Evolutionary conservation across 257 asterid species (phyloP).

Genomic region (Solanum neorickii): DNA sequence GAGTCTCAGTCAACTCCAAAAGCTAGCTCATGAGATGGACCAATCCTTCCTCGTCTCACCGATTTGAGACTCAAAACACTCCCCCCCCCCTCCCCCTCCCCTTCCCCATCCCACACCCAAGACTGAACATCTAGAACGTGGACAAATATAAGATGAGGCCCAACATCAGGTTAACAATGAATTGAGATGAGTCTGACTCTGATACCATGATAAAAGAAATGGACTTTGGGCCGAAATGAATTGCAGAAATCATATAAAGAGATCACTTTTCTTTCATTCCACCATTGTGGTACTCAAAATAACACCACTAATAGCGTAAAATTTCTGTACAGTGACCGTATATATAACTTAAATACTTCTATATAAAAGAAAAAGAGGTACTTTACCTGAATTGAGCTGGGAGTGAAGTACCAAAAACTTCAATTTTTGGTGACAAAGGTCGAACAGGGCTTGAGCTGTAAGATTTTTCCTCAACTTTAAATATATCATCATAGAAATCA

Average conservation of each 20-base stretch:
- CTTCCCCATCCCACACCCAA: neutral
- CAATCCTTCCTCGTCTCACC: neutral
- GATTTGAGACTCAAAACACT: neutral
- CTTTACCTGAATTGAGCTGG: conserved; percentile 57
- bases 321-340: neutral
- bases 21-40: neutral
- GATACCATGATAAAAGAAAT: neutral
- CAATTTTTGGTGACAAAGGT: conserved; percentile 36
- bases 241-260: neutral
- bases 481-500: conserved; percentile 73
- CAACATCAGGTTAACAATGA: neutral
- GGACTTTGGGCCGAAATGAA: neutral
- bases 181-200: neutral
- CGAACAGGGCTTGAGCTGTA: conserved; percentile 48
- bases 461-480: conserved; percentile 36
- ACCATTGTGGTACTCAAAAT: neutral
- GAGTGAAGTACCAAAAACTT: conserved; percentile 34
- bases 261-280: neutral
- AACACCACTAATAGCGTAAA: neutral
- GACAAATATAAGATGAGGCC: neutral
- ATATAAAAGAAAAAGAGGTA: neutral
- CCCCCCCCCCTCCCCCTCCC: neutral
- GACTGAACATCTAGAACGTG: neutral
- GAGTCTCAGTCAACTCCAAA: neutral
- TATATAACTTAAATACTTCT: neutral